Percentiles rank a stretch among this genome's conserved stretches.
Evolutionary conservation across 805 yeast species (phyloP).

Genomic region (Hanseniaspora thailandica): DNA sequence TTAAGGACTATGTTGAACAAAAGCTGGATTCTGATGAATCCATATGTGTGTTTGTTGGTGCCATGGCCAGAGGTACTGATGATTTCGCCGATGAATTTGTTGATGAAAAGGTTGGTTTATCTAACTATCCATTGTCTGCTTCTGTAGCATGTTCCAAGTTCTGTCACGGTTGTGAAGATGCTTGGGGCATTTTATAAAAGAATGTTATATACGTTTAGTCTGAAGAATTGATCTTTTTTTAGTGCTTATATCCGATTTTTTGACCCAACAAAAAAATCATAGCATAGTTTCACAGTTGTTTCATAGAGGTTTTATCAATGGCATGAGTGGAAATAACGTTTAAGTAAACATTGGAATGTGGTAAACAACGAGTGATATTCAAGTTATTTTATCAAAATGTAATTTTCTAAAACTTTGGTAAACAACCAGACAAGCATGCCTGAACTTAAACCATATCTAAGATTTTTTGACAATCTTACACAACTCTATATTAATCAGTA

Average conservation of each 20-base stretch:
- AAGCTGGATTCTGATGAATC: conserved; percentile 80
- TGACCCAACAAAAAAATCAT: background rate
- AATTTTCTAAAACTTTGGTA: background rate
- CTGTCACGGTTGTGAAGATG: conserved; percentile 98
- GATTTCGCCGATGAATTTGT: conserved; percentile 94
- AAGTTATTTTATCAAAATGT: no score
- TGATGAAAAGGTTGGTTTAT: conserved; percentile 90
- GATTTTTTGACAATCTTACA: conserved; percentile 42
- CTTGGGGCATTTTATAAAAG: conserved; percentile 61
- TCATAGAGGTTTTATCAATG: conserved; percentile 5
- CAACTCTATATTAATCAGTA: conserved; percentile 59
- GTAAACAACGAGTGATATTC: no score
- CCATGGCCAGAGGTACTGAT: conserved; percentile 98
- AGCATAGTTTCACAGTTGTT: background rate
- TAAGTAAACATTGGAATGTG: no score
- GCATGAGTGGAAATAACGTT: background rate
- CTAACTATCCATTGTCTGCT: conserved; percentile 90
- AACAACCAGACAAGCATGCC: background rate
- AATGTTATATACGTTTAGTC: background rate
- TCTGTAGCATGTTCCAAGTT: conserved; percentile 96
- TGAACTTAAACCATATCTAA: conserved; percentile 30
- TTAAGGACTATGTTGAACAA: conserved; percentile 66
- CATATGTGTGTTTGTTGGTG: conserved; percentile 95
- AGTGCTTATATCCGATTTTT: background rate
- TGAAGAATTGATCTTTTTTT: background rate